phyloP scores from a whole-genome alignment of 2,329 filamentous ascomycete genomes.

The Rutstroemia sp. region DNA sequence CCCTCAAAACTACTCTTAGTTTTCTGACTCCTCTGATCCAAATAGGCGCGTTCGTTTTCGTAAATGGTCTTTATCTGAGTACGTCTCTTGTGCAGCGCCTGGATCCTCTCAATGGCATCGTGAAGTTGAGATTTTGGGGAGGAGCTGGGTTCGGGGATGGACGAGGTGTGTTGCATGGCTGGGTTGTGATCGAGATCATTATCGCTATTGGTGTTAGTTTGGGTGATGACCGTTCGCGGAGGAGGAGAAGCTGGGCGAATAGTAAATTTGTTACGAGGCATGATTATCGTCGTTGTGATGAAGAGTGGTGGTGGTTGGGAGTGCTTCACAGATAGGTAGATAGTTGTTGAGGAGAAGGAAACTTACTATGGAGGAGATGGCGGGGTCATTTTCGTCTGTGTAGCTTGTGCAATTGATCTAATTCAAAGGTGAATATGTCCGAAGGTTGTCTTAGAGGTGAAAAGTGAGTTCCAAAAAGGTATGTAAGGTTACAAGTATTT shows the following conservation, averaged over 20 bases:
- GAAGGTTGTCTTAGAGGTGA: neutral
- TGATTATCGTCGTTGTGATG: neutral
- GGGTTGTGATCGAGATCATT: neutral
- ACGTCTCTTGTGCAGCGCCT: constrained; percentile 4
- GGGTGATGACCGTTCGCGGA: neutral
- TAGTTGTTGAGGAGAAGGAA: neutral
- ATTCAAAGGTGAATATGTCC: neutral
- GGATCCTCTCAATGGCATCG: constrained; percentile 8
- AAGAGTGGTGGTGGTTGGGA: neutral
- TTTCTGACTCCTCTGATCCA: constrained; percentile 8
- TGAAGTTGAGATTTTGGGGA: constrained; percentile 6
- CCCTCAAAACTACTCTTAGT: constrained; percentile 8
- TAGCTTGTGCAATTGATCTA: neutral
- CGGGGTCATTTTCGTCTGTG: constrained; percentile 4
- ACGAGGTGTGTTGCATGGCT: neutral
- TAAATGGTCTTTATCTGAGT: constrained; percentile 5
- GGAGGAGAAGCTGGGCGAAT: neutral
- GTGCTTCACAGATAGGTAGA: neutral
- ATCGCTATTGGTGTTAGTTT: constrained; percentile 4
- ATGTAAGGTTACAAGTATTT: neutral
- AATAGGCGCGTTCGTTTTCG: constrained; percentile 7
- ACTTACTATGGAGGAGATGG: constrained; percentile 11
- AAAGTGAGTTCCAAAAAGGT: neutral
- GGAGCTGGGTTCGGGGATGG: constrained; percentile 5
- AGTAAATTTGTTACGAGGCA: constrained; percentile 9